phyloP scores from a whole-genome alignment of 352 stramenopile species.

The Saprolegnia parasitica region DNA sequence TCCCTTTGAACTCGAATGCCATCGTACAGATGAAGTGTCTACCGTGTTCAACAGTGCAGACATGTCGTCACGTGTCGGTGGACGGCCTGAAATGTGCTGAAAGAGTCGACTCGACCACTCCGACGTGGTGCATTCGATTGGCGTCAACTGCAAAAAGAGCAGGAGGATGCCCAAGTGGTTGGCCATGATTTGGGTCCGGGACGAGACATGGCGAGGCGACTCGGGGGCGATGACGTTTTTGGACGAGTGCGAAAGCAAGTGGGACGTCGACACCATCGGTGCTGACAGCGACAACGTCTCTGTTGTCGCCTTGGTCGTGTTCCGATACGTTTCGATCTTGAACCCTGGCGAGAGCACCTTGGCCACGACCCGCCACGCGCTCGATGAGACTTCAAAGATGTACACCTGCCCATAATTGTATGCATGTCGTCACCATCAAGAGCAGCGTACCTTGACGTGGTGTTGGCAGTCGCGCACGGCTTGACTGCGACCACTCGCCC shows the following conservation, averaged over 20 bases:
- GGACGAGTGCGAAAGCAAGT: background rate
- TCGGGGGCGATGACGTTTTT: background rate
- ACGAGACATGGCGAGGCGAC: conserved; percentile 8
- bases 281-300: background rate
- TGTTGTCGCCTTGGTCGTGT: background rate
- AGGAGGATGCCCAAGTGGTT: conserved; percentile 6
- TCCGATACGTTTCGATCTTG: conserved; percentile 16
- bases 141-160: background rate
- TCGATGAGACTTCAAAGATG: background rate
- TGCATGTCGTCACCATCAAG: too few relatives aligned
- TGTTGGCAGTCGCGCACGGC: conserved; percentile 41
- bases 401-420: background rate
- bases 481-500: conserved; percentile 49
- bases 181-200: conserved; percentile 4
- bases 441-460: conserved; percentile 36
- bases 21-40: too few relatives aligned
- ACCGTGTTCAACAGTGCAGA: too few relatives aligned
- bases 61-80: too few relatives aligned
- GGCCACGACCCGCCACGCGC: background rate
- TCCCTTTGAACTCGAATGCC: too few relatives aligned
- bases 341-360: conserved; percentile 8
- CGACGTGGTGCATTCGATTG: too few relatives aligned
- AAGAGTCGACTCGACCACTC: conserved; percentile 1
- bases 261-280: background rate
- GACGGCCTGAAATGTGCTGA: background rate